phyloP scores from a whole-genome alignment of 352 stramenopile genomes.

The Pythium guiyangense region DNA sequence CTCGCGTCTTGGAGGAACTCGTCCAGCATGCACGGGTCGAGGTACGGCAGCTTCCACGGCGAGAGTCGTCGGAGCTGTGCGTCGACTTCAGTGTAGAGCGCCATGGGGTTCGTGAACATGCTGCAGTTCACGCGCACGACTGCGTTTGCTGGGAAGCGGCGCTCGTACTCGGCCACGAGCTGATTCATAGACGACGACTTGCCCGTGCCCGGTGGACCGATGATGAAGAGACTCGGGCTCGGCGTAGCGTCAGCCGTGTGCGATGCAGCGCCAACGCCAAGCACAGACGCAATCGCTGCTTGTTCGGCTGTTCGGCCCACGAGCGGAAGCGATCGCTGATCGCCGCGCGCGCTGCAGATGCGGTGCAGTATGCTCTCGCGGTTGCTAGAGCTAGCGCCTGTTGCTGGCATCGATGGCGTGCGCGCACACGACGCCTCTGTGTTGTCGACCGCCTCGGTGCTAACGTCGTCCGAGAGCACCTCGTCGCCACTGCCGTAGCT shows the following conservation, averaged over 20 bases:
- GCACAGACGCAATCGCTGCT: constrained; percentile 26
- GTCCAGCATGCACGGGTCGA: constrained; percentile 44
- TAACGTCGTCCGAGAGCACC: constrained; percentile 12
- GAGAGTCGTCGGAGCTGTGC: constrained; percentile 23
- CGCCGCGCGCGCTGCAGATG: constrained; percentile 21
- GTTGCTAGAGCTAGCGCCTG: constrained; percentile 7
- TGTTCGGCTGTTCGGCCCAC: constrained; percentile 41
- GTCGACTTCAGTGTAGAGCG: constrained; percentile 35
- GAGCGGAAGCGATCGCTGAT: constrained; percentile 12
- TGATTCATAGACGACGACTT: constrained; percentile 59
- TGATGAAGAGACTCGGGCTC: constrained; percentile 46
- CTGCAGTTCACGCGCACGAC: constrained; percentile 65
- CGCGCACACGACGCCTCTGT: background rate
- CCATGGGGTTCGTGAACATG: constrained; percentile 43
- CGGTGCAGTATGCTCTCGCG: constrained; percentile 22
- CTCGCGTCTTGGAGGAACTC: constrained; percentile 27
- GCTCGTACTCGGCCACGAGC: constrained; percentile 27
- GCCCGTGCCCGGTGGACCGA: constrained; percentile 60
- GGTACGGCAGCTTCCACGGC: constrained; percentile 16
- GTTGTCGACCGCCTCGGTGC: constrained; percentile 5
- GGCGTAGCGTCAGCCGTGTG: background rate
- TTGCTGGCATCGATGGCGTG: background rate
- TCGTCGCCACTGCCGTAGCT: constrained; percentile 9
- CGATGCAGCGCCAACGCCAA: constrained; percentile 9
- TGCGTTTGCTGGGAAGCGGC: constrained; percentile 3